These are phyloP conservation scores for Bruguiera parviflora DNA, from an alignment of 345 rosid genomes.

Conservation along the genomic window DNA sequence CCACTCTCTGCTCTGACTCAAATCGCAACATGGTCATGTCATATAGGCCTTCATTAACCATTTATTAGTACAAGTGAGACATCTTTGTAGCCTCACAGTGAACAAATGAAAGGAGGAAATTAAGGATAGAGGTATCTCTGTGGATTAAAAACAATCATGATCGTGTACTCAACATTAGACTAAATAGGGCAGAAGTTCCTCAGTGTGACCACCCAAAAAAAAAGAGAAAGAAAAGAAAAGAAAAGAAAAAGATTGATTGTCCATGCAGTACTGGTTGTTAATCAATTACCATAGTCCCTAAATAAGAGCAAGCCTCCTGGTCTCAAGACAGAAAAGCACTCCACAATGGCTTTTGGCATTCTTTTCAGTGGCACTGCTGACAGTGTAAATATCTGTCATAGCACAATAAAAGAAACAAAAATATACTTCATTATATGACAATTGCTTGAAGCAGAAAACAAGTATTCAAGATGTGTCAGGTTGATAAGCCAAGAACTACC, in stretches of 20 bases:
- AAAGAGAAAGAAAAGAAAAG: too few relatives aligned
- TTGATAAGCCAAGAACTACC: too few relatives aligned
- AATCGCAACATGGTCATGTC: slow-evolving; percentile 95
- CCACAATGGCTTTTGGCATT: slow-evolving; percentile 58
- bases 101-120: neutral
- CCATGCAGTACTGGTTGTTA: neutral
- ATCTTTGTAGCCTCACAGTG: neutral
- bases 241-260: too few relatives aligned
- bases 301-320: slow-evolving; percentile 78
- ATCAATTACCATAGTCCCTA: slow-evolving; percentile 79
- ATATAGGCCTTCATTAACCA: slow-evolving; percentile 53
- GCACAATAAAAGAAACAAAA: slow-evolving; percentile 9
- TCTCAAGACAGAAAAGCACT: slow-evolving; percentile 68
- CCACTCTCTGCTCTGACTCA: slow-evolving; percentile 60
- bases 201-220: too few relatives aligned
- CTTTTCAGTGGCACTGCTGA: slow-evolving; percentile 70
- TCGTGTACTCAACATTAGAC: too few relatives aligned
- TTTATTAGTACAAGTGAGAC: slow-evolving; percentile 10
- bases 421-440: neutral
- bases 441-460: neutral
- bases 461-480: too few relatives aligned
- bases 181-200: too few relatives aligned
- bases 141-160: too few relatives aligned
- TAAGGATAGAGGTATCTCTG: neutral
- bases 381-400: slow-evolving; percentile 72